These are phyloP conservation scores for Senecio squalidus DNA, from an alignment of 140 eudicot species.

Conservation along the genomic window DNA sequence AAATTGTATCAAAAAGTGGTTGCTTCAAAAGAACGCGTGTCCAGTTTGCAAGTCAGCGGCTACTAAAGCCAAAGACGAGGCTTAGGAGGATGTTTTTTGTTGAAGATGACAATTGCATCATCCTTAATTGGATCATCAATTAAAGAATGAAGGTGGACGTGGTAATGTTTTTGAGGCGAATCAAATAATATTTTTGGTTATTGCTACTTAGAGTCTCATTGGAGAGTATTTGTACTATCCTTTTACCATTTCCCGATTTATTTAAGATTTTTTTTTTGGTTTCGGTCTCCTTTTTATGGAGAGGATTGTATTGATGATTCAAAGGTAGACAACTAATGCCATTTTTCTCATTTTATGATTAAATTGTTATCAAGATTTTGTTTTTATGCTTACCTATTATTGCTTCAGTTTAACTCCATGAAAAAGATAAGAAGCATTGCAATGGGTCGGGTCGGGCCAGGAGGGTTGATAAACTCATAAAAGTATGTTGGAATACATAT, in stretches of 20 bases:
- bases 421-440: no score
- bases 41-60: constrained; percentile 88
- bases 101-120: constrained; percentile 23
- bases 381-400: no score
- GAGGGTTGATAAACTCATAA: no score
- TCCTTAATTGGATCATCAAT: constrained; percentile 8
- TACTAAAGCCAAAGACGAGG: constrained; percentile 19
- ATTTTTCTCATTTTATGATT: constrained; percentile 11
- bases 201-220: constrained; percentile 3
- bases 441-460: no score
- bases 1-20: constrained; percentile 78
- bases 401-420: no score
- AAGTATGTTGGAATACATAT: no score
- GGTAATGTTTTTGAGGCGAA: constrained; percentile 15
- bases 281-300: constrained; percentile 21
- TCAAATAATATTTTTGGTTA: constrained; percentile 8
- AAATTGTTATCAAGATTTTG: neutral
- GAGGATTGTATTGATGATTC: constrained; percentile 12
- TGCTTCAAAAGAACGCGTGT: constrained; percentile 73
- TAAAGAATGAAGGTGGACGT: constrained; percentile 19
- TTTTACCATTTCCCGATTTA: constrained; percentile 10
- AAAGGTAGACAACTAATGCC: constrained; percentile 21
- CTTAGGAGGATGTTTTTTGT: constrained; percentile 4
- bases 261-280: constrained; percentile 17
- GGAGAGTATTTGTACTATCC: constrained; percentile 20